These are phyloP conservation scores for Colletotrichum tropicicola DNA, from an alignment of 2,329 filamentous ascomycete species.

Conservation along the genomic window DNA sequence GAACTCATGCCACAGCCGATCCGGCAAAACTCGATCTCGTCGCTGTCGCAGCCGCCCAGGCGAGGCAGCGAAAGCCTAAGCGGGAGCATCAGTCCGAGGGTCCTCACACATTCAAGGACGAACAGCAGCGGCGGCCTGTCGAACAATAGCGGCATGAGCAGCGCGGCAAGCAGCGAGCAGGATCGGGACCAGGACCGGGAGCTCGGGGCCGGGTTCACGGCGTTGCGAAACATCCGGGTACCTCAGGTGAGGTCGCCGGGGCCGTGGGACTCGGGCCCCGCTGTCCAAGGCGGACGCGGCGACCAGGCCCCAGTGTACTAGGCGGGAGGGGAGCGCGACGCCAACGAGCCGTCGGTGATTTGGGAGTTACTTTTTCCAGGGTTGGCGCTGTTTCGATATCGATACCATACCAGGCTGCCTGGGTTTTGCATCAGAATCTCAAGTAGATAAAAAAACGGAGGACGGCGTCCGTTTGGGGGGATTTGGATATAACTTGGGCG, in stretches of 20 bases:
- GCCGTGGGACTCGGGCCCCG: conserved; percentile 23
- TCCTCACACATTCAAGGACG: conserved; percentile 39
- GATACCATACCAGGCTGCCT: conserved; percentile 24
- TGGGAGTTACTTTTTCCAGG: conserved; percentile 2
- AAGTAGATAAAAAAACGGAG: conserved; percentile 4
- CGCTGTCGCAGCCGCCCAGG: conserved; percentile 24
- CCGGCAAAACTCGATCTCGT: conserved; percentile 28
- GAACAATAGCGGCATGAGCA: conserved; percentile 43
- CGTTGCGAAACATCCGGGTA: conserved; percentile 28
- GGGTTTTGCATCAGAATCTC: conserved; percentile 3
- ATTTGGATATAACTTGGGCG: background rate
- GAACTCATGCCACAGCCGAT: conserved; percentile 19
- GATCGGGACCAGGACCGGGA: conserved; percentile 22
- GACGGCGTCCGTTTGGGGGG: background rate
- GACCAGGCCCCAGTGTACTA: conserved; percentile 28
- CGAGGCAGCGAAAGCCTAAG: conserved; percentile 30
- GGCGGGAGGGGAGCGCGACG: background rate
- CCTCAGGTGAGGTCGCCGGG: conserved; percentile 27
- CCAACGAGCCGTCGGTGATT: background rate
- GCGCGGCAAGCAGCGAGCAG: conserved; percentile 30
- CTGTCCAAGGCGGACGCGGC: conserved; percentile 18
- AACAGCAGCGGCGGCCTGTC: conserved; percentile 46
- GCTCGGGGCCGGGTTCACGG: conserved; percentile 21
- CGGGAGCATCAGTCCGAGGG: conserved; percentile 33
- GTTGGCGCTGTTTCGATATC: conserved; percentile 22